Evolutionary conservation across 495 filamentous ascomycete species (phyloP).

Genomic region (Trichoderma gamsii): DNA sequence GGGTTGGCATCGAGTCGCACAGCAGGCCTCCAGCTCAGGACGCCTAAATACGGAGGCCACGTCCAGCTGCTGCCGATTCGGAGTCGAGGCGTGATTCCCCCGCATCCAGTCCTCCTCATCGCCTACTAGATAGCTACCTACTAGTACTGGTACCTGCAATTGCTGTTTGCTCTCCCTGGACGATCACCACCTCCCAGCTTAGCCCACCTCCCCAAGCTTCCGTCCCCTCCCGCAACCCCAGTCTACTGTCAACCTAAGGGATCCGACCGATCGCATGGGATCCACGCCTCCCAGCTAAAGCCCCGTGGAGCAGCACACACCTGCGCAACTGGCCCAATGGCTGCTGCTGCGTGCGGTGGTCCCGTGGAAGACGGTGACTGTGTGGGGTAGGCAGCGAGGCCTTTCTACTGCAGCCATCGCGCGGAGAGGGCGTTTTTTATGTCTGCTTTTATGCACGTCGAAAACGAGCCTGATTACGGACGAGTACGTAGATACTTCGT

Average conservation of each 20-base stretch:
- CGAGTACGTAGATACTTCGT: neutral
- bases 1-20: neutral
- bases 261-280: conserved; percentile 14
- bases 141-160: no score
- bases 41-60: neutral
- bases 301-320: conserved; percentile 9
- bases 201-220: conserved; percentile 14
- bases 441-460: neutral
- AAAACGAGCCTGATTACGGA: neutral
- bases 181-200: conserved; percentile 3
- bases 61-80: conserved; percentile 1
- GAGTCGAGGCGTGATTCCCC: neutral
- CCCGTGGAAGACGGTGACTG: neutral
- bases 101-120: conserved; percentile 4
- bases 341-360: neutral
- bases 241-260: conserved; percentile 10
- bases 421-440: neutral
- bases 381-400: conserved; percentile 4
- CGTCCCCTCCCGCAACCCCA: conserved; percentile 11
- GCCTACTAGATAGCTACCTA: neutral
- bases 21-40: neutral
- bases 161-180: neutral
- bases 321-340: neutral
- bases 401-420: neutral
- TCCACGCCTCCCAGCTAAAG: conserved; percentile 8